Evolutionary conservation across 179 eudicot genomes (phyloP).

Genomic region (Spinacia oleracea): DNA sequence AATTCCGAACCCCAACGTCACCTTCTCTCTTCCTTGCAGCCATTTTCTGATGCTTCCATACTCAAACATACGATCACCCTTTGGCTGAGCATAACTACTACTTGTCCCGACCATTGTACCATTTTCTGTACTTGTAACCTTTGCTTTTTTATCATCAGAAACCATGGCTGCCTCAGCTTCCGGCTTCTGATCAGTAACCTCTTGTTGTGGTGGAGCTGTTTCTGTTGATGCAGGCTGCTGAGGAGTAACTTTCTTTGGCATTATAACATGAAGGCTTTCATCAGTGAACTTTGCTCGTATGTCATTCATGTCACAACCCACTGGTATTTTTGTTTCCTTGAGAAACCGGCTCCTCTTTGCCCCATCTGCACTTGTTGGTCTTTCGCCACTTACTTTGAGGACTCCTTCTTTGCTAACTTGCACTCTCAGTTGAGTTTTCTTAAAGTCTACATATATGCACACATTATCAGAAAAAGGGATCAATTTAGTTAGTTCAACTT

Average conservation of each 20-base stretch:
- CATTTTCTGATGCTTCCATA: conserved; percentile 9
- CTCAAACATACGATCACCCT: conserved; percentile 13
- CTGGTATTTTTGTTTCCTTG: conserved; percentile 44
- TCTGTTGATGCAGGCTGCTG: background rate
- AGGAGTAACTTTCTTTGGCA: conserved; percentile 19
- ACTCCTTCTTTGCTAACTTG: conserved; percentile 47
- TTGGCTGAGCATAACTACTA: background rate
- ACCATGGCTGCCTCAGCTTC: background rate
- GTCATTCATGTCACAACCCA: conserved; percentile 37
- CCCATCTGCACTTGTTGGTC: conserved; percentile 24
- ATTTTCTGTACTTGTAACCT: background rate
- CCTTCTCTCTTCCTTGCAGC: conserved; percentile 20
- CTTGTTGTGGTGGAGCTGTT: background rate
- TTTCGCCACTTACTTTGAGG: conserved; percentile 65
- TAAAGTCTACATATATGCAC: conserved; percentile 41
- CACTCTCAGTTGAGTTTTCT: conserved; percentile 59
- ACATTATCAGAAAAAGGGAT: background rate
- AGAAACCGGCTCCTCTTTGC: conserved; percentile 40
- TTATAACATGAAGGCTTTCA: conserved; percentile 38
- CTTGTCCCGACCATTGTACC: background rate
- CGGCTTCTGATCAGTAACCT: background rate
- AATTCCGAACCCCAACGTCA: conserved; percentile 26
- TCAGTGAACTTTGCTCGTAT: conserved; percentile 49
- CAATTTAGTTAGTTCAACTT: background rate
- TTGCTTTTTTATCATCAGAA: background rate